Evolutionary conservation across 2,329 filamentous ascomycete genomes (phyloP), one percentile per base, ranked within the genome.

Genomic region (Metarhizium rileyi): DNA sequence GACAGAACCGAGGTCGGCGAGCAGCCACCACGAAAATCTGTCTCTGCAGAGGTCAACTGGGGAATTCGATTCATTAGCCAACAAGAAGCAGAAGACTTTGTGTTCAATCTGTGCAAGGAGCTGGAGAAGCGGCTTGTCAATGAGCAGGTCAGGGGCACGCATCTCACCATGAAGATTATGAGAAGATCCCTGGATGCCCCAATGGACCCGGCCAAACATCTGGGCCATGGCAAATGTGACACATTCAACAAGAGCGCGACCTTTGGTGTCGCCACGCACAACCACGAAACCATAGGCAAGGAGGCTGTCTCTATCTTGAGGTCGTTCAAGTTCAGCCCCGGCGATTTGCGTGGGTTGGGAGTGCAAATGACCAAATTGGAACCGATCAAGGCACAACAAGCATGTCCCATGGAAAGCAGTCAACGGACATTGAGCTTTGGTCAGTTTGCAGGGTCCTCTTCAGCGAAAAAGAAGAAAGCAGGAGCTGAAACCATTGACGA

Each of bases 11-110:
- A 95, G 64, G 88, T 97, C 5, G 91, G 90, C 28, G 86, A 91
- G 50, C 86, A 94, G 60, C 80, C 85, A 0, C 74, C 88, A 16
- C 83, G 93, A 48, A 98, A 97, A 63, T 97, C 91, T 0, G 89
- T 98, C 0, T 97, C 93, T 2, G 91, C 91, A 1, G 93, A 98
- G 64, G 89, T 98, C 54, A 98, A 93, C 59, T 98, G 93, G 93
- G 93, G 94, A 3, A 95, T 98, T 50, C 83, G 93, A 5, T 98
- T 98, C 63, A 81, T 93, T 57, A 94, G 78, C 52, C 89, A 96
- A 61, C 77, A 80, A n/a, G 91, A 98, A 66, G 90, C 90, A 0
- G 91, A 97, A 52, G 88, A 94, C 55, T 98, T 98, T 63, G 77
- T 97, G 27, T 73, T 81, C 53, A 93, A 87, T 56, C 71, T 98